Percentiles rank a stretch among this genome's conserved stretches.
Evolutionary conservation across 2,329 filamentous ascomycete genomes (phyloP).

Genomic region (Exophiala oligosperma): DNA sequence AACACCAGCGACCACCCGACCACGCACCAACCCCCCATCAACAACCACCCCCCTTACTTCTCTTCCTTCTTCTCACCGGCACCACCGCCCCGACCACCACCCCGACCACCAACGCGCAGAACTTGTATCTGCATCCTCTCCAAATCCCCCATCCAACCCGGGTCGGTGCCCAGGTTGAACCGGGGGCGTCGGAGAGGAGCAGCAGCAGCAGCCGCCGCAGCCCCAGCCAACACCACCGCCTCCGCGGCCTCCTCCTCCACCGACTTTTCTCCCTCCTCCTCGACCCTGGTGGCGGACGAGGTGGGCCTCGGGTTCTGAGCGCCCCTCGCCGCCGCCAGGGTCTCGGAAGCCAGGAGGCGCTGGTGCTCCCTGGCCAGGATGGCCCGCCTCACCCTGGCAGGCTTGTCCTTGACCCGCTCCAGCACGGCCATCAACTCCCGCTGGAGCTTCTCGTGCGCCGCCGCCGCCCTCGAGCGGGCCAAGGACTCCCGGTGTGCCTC

Average conservation of each 20-base stretch:
- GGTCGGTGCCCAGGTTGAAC: conserved; percentile 11
- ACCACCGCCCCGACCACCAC: neutral
- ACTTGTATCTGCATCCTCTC: conserved; percentile 14
- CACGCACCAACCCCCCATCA: no score
- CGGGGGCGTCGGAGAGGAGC: neutral
- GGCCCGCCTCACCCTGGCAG: conserved; percentile 1
- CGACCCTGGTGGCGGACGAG: neutral
- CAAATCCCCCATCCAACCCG: conserved; percentile 12
- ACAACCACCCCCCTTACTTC: no score
- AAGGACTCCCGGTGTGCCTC: neutral
- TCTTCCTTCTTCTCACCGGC: neutral
- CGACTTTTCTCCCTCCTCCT: neutral
- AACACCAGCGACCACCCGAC: no score
- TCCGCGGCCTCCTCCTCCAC: neutral
- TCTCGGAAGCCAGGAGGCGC: conserved; percentile 12
- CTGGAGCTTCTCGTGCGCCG: neutral
- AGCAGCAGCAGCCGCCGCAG: neutral
- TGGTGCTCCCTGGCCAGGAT: conserved; percentile 9
- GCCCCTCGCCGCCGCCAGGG: conserved; percentile 11
- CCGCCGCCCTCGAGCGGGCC: neutral
- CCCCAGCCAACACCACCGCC: neutral
- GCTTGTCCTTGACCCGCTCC: neutral
- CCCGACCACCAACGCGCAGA: neutral
- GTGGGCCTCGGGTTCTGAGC: conserved; percentile 3
- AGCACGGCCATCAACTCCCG: neutral